These are phyloP conservation scores for Euphorbia pulcherrima DNA, from an alignment of 345 rosid genomes.

Conservation along the genomic window DNA sequence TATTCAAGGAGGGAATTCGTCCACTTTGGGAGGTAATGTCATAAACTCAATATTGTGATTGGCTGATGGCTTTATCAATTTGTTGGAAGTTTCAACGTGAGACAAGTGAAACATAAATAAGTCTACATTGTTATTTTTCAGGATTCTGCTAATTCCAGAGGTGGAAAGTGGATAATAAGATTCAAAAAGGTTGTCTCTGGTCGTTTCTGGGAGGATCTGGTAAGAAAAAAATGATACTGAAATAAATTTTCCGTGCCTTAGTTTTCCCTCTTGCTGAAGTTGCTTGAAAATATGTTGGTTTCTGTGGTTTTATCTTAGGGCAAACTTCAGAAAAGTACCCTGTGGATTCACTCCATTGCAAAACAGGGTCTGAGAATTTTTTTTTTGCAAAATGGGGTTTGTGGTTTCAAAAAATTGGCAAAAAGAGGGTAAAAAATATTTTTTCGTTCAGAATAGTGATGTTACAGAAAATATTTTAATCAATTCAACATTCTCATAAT, in stretches of 20 bases:
- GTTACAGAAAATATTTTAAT: no score
- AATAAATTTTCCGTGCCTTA: not conserved
- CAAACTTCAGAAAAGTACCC: no score
- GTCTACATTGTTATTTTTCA: constrained; percentile 28
- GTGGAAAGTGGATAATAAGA: constrained; percentile 97
- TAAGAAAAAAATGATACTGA: constrained; percentile 37
- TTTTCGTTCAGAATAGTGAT: no score
- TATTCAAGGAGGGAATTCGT: constrained; percentile 88
- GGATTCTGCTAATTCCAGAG: constrained; percentile 91
- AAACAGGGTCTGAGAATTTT: no score
- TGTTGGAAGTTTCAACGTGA: not conserved
- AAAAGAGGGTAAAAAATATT: no score
- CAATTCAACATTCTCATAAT: no score
- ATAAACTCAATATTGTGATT: constrained; percentile 10
- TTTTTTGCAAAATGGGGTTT: no score
- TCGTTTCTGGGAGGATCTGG: constrained; percentile 99
- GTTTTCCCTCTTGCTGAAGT: constrained; percentile 2
- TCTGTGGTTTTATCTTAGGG: not conserved
- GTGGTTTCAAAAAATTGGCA: no score
- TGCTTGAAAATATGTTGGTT: constrained; percentile 4
- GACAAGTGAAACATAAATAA: not conserved
- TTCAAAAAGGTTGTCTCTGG: constrained; percentile 90
- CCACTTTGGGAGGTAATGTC: constrained; percentile 86
- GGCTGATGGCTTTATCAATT: not conserved
- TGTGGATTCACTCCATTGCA: not conserved